These are phyloP conservation scores for Davidsoniella neocaledoniae DNA, from an alignment of 2,329 filamentous ascomycete species.

Conservation along the genomic window DNA sequence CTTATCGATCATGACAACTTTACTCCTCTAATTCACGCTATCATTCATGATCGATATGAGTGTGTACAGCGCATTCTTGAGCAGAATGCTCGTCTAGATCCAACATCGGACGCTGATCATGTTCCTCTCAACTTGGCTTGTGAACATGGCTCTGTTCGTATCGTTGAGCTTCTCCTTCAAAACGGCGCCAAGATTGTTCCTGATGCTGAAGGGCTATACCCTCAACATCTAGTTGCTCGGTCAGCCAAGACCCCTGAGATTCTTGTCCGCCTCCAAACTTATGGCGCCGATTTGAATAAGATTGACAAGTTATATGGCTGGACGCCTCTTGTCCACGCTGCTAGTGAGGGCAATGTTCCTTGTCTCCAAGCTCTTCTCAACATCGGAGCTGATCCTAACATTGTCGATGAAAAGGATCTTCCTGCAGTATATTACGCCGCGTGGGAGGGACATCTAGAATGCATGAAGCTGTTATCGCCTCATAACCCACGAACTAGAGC, in stretches of 20 bases:
- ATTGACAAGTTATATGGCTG: slow-evolving; percentile 92
- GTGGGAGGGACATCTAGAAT: slow-evolving; percentile 91
- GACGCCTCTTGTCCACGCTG: slow-evolving; percentile 92
- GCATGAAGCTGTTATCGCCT: slow-evolving; percentile 72
- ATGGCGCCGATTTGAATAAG: slow-evolving; percentile 81
- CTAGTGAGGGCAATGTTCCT: slow-evolving; percentile 84
- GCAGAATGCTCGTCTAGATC: slow-evolving; percentile 70
- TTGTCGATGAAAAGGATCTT: slow-evolving; percentile 79
- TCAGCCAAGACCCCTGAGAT: slow-evolving; percentile 70
- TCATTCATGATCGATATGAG: slow-evolving; percentile 68
- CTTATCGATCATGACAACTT: slow-evolving; percentile 93
- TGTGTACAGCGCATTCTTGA: slow-evolving; percentile 67
- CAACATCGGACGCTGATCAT: slow-evolving; percentile 72
- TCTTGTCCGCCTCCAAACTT: slow-evolving; percentile 62
- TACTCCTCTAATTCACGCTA: slow-evolving; percentile 85
- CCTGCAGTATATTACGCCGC: slow-evolving; percentile 97
- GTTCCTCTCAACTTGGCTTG: slow-evolving; percentile 90
- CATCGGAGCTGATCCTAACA: slow-evolving; percentile 59
- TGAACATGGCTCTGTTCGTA: slow-evolving; percentile 73
- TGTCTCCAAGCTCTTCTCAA: slow-evolving; percentile 71
- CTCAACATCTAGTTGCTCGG: slow-evolving; percentile 89
- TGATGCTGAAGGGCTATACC: slow-evolving; percentile 88
- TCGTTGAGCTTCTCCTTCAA: slow-evolving; percentile 70
- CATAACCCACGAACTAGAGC: slow-evolving; percentile 29
- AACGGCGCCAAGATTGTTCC: slow-evolving; percentile 70